Base-by-base conservation (phyloP, 176 grass and related monocot genomes). In the Oryza glumipatula region DNA sequence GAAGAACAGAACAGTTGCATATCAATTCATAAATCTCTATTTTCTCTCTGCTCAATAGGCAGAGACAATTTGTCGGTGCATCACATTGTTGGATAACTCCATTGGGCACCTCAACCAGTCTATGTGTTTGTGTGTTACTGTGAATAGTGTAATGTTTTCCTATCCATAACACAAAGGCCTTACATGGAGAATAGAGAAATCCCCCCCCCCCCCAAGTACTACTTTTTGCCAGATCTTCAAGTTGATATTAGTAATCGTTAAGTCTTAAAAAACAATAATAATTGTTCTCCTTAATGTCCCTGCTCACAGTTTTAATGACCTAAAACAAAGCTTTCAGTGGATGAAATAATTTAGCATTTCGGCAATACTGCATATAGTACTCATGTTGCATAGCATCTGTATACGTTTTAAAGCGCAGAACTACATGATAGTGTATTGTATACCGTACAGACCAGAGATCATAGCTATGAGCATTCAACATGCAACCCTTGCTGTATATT, bases 1-100 rank as follows among this genome's bases (percentile, higher is more conserved):
- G 88, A 23, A 74, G 33, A 49, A 74, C 52, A 83, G 84, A 79
- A 79, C 60, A 72, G 5, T 60, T 16, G 24, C 48, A 63, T 74
- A 72, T 78, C 60, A 83, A 48, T 70, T 51, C 28, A 49, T 4
- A n/a, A n/a, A 69, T 58, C 26, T 19, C 9, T 15, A 39, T 49
- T 77, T 54, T 41, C 16, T 70, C 51, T 65, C 5, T 22, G 26
- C 3, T 30, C 2, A 6, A n/a, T 73, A 80, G 52, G 28, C 9
- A 47, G 23, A 81, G 24, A 9, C 6, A 70, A 19, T 80, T 4
- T 12, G 46, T 41, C 26, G 13, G 35, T 19, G 26, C 30, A 51
- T 80, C 24, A 17, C 17, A 64, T 43, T 67, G 63, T 76, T 70
- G 73, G 6, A 35, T 26, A 41, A 87, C 32, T 71, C 44, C 80